Evolutionary conservation across 1,284 basidiomycete species (phyloP).

Genomic region (Puccinia coronata): DNA sequence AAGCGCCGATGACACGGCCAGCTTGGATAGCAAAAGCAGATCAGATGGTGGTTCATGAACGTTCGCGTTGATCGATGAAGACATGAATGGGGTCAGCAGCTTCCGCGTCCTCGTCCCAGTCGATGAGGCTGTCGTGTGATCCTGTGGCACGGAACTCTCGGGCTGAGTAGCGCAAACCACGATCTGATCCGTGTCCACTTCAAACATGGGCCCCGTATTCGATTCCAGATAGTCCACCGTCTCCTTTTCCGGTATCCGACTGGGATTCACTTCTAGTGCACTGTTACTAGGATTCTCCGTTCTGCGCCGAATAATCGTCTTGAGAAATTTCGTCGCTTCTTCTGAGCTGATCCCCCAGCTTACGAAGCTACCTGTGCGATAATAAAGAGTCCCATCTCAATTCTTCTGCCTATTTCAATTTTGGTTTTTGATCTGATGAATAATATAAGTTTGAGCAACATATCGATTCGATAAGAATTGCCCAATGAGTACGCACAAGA

Average conservation of each 20-base stretch:
- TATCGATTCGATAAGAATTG: not conserved
- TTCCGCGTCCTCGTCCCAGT: constrained; percentile 3
- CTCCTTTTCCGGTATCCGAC: constrained; percentile 21
- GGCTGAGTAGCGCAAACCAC: constrained; percentile 16
- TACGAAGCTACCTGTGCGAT: constrained; percentile 36
- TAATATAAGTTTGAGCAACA: not conserved
- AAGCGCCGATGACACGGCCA: constrained; percentile 38
- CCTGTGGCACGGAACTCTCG: not conserved
- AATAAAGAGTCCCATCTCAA: not conserved
- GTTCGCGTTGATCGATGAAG: not conserved
- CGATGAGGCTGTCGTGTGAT: not conserved
- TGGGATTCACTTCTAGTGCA: constrained; percentile 25
- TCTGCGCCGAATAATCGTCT: constrained; percentile 22
- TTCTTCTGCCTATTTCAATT: not conserved
- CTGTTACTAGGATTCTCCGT: not conserved
- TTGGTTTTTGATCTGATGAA: not conserved
- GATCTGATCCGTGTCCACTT: constrained; percentile 35
- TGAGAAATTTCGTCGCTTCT: constrained; percentile 27
- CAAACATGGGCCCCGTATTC: constrained; percentile 34
- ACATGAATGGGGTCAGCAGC: constrained; percentile 30
- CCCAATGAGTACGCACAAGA: constrained; percentile 13
- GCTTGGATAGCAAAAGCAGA: constrained; percentile 22
- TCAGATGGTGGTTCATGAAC: constrained; percentile 1
- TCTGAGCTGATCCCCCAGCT: constrained; percentile 34
- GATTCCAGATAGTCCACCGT: constrained; percentile 38